A percentile compares a stretch with the other conserved stretches of the same genome.
These are phyloP conservation scores for Phlebiopsis gigantea DNA, from an alignment of 768 basidiomycete species.

Conservation along the genomic window DNA sequence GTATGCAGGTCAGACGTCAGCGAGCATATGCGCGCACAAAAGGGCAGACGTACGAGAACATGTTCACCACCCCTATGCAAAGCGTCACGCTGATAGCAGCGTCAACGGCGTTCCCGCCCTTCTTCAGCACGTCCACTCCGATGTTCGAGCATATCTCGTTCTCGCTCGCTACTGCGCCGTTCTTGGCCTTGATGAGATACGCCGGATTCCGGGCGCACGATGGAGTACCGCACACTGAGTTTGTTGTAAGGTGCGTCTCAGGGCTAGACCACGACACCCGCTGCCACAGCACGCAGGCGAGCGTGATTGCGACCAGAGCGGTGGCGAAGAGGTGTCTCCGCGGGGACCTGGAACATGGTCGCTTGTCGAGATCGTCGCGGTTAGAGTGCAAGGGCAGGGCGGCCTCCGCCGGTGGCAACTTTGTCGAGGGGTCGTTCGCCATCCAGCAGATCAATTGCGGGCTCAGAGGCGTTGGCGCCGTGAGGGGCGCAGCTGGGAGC, in stretches of 20 bases:
- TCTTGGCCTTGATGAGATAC: constrained; percentile 53
- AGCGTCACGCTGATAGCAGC: constrained; percentile 76
- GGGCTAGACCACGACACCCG: not conserved
- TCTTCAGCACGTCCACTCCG: constrained; percentile 69
- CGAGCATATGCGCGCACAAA: constrained; percentile 8
- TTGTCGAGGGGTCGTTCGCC: not conserved
- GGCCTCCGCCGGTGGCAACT: not conserved
- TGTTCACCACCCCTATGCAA: constrained; percentile 80
- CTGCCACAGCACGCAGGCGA: not conserved
- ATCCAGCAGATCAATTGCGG: not conserved
- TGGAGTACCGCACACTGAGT: not conserved
- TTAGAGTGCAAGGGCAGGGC: not conserved
- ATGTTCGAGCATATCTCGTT: constrained; percentile 82
- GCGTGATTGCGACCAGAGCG: not conserved
- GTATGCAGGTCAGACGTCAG: not conserved
- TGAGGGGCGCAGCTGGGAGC: not conserved
- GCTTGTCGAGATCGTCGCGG: not conserved
- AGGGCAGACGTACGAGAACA: constrained; percentile 67
- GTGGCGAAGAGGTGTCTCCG: not conserved
- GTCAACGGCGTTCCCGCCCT: constrained; percentile 90
- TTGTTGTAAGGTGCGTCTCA: not conserved
- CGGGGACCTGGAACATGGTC: not conserved
- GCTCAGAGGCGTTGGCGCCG: not conserved
- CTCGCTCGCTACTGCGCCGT: constrained; percentile 89
- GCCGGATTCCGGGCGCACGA: constrained; percentile 40